Evolutionary conservation across 2,329 filamentous ascomycete genomes (phyloP), one percentile per base, ranked within the genome.

Genomic region (Fusarium hainanense): DNA sequence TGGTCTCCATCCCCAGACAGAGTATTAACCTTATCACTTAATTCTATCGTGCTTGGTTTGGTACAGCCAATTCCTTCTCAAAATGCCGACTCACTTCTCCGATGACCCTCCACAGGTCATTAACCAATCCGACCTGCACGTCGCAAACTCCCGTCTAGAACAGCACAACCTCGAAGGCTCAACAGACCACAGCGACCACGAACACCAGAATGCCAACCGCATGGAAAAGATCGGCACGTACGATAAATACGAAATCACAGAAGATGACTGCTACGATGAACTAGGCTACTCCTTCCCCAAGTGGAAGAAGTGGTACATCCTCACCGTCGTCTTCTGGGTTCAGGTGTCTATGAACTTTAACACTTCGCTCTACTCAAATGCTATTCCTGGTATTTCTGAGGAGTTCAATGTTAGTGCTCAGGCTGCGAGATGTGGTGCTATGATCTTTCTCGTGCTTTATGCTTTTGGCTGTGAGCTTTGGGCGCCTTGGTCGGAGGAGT

Each of bases 391-490:
- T 25, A 92, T 93, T 52, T 82, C 87, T 0, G 82, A 89, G 21
- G 85, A 93, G 65, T 96, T 92, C 70, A 71, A 81, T 48, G 89
- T 95, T 66, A 91, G 89, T 66, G 82, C 82, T 28, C 91, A 93
- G 77, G 88, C 87, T 6, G 92, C 90, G 7, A 88, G 92, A 57
- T 87, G 88, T 59, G 93, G 93, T 76, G 91, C 92, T 63, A 90
- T 92, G 81, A 88, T 94, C 67, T 96, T 95, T 81, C 81, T 97
- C 41, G 85, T 96, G 52, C 79, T 90, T 4, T 96, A 97, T 77
- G 93, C 92, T 40, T 94, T 96, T 77, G 93, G 93, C 37, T 96
- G 93, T 77, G 93, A 96, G 79, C 85, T 95, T 0, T 96, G 93
- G 93, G 93, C 93, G 0, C 93, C 93, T 0, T 96, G 93, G 92